Evolutionary conservation across 148 eudicot genomes (phyloP), one percentile per base, ranked within the genome.

Genomic region (Rhododendron ferrugineum): DNA sequence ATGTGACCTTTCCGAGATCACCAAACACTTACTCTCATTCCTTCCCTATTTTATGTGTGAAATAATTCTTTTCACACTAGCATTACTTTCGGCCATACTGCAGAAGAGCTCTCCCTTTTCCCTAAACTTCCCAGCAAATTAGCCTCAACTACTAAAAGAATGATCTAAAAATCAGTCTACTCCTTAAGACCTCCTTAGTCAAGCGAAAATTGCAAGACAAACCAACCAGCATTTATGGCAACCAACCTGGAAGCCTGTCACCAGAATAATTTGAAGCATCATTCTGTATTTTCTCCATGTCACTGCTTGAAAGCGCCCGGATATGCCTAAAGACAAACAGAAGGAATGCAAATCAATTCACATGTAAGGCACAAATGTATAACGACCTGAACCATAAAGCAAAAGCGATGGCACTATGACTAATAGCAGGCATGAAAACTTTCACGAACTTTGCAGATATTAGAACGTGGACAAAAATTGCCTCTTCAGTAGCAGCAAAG

Each of bases 401-500:
- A n/a, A 11, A 62, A 20, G 80, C 6, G 37, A 78, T 16, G 70
- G 47, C 28, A 85, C 64, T 70, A 40, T 37, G 70, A 78, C 44
- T 11, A 80, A 23, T 56, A 30, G 70, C 28, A 16, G 50, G 83
- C 54, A 84, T 81, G 78, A 77, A 34, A 84, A 82, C 28, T 62
- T 58, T 75, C 64, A 93, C 98, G 62, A 66, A 96, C 99, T 95
- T 96, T 77, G 95, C 92, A 89, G 98, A 92, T 87, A 95, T 83
- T 86, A 93, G 85, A 87, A 88, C 97, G 73, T 96, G 99, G 88
- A 94, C 98, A 86, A 92, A 96, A 58, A 96, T 87, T 54, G 96
- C 91, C 85, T 96, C 99, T 89, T 96, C 99, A 18, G 92, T 93
- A 74, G 99, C 98, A 79, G 98, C 90, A 90, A 96, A 96, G 81